Base-by-base conservation (phyloP, 1,284 basidiomycete species). In the Rhodotorula mucilaginosa region DNA sequence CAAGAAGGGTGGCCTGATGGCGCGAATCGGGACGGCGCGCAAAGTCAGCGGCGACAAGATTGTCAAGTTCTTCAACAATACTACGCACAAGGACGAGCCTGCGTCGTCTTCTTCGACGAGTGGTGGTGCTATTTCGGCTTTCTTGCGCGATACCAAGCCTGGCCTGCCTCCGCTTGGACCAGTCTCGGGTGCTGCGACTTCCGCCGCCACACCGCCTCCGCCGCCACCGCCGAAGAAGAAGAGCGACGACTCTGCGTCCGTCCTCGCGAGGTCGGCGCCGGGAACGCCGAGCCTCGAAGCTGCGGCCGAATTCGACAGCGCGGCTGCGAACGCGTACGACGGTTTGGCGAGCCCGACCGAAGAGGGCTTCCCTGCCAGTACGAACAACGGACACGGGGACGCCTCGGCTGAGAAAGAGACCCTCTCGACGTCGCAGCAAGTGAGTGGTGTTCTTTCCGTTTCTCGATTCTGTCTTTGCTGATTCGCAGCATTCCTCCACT, bases 1-100 rank as follows among this genome's bases (percentile, higher is more conserved):
- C 29, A 15, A 26, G 47, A 69, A 68, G 52, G n/a, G 58, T 18
- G 46, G 58, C 31, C 69, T 72, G 58, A 59, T 72, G 5, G 58
- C 61, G 1, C 61, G 68, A 12, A 63, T 72, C 23, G 57, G 64
- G 10, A 61, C 64, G 61, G 46, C 56, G 31, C 61, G 54, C 29
- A 47, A 39, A 23, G 57, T 48, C 4, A 51, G 54, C 59, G 39
- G 44, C 46, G 46, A 49, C 15, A 31, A 44, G 31, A 56, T 64
- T 29, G n/a, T 19, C 57, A 29, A 23, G 49, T 49, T 62, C 13
- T 51, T 56, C 26, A 26, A n/a, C 13, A 39, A 48, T 19, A 26
- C 26, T 6, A 19, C 46, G 4, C n/a, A 48, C 48, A 31, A 26
- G 56, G 60, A 48, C n/a, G 26, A 26, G 47, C 26, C 54, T 12